These are phyloP conservation scores for Bipolaris zeicola DNA, from an alignment of 2,329 filamentous ascomycete species.

Conservation along the genomic window DNA sequence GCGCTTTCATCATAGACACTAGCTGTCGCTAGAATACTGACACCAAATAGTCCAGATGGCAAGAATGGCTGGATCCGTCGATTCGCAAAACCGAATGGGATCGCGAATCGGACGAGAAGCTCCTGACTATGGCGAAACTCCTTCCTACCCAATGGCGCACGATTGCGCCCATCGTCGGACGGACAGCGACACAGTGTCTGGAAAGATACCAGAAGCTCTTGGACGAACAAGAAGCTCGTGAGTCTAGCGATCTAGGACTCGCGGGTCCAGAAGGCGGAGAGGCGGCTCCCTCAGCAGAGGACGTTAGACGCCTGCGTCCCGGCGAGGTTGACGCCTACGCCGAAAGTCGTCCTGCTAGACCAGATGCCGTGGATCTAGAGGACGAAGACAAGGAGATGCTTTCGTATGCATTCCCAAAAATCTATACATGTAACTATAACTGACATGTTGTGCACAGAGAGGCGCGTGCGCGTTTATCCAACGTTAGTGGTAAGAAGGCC, in stretches of 20 bases:
- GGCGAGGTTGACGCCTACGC: slow-evolving; percentile 97
- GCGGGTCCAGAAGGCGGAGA: slow-evolving; percentile 87
- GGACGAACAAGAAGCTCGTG: slow-evolving; percentile 91
- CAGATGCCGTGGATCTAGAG: slow-evolving; percentile 96
- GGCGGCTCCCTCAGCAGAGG: slow-evolving; percentile 87
- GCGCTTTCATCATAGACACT: neutral
- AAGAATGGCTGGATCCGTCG: slow-evolving; percentile 96
- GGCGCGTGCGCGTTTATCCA: slow-evolving; percentile 91
- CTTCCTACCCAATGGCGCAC: slow-evolving; percentile 99
- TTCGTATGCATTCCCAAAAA: slow-evolving; percentile 55
- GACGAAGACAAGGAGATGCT: slow-evolving; percentile 99
- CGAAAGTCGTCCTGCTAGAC: slow-evolving; percentile 91
- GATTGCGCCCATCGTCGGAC: slow-evolving; percentile 93
- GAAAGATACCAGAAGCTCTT: slow-evolving; percentile 96
- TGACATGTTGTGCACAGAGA: slow-evolving; percentile 54
- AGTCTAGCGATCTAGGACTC: slow-evolving; percentile 79
- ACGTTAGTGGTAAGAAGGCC: slow-evolving; percentile 98
- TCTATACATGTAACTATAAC: neutral
- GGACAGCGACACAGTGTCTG: slow-evolving; percentile 95
- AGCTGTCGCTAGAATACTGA: neutral
- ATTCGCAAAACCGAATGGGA: slow-evolving; percentile 99
- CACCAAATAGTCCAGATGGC: slow-evolving; percentile 73
- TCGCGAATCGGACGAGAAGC: slow-evolving; percentile 96
- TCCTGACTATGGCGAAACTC: slow-evolving; percentile 93
- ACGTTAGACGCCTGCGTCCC: slow-evolving; percentile 84